Evolutionary conservation across 1,139 yeast species (phyloP), one percentile per base, ranked within the genome.

Genomic region (Taphrina deformans): DNA sequence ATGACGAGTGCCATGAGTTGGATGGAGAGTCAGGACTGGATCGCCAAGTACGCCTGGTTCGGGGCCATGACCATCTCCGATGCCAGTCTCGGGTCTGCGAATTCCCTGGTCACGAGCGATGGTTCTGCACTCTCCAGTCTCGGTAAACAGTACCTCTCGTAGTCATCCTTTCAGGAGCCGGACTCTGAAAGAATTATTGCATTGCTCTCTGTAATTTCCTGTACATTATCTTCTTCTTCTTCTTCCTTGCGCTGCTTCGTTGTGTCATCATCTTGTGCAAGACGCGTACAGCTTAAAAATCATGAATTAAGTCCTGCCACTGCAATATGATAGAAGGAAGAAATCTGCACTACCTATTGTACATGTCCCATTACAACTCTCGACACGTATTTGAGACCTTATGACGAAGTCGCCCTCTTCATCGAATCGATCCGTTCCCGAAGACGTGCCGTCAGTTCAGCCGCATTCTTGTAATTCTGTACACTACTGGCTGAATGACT

Each of bases 351-450:
- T 12, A 31, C 35, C 35, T 10, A 31, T 10, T 31, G 14, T 31
- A 38, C 41, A 38, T 38, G 18, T 18, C 41, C 41, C 41, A 38
- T 38, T 38, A 2, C n/a, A 12, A 7, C 41, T 18, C 3, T 14
- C 16, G n/a, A 38, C 16, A 2, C 41, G 16, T n/a, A 18, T 14
- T 3, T n/a, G 5, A 18, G 6, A 3, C 40, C 6, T 26, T 7
- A 10, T 48, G 23, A 48, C 35, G 53, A 48, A 6, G 53, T 26
- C 16, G 50, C 53, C n/a, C 63, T 51, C 62, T 87, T 88, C 97
- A 91, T 90, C 75, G 88, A 87, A 74, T 89, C 96, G 59, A 92
- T 91, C 70, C 97, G 79, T 0, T 91, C 96, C 73, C 88, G 88
- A 73, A 89, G 80, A 74, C 88, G 95, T 16, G 85, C 84, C 0